Conservation (phyloP, 2,329 filamentous ascomycete species). For the Ophiocordyceps unilateralis region DNA sequence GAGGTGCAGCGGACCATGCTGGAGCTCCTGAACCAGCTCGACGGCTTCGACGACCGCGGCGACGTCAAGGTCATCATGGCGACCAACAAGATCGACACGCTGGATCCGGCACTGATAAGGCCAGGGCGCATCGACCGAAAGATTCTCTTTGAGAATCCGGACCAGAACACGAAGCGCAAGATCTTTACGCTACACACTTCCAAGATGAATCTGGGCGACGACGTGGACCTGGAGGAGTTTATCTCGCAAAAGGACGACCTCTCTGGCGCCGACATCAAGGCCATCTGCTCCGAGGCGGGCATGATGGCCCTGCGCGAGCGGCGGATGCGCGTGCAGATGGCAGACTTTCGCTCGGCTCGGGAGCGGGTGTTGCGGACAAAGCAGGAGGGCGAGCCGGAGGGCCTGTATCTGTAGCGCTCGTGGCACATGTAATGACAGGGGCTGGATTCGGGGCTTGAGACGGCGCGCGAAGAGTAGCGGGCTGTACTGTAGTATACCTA, state of each 20-base stretch:
- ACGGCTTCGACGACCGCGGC: constrained; percentile 95
- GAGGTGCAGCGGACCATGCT: constrained; percentile 98
- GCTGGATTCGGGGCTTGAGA: too few relatives aligned
- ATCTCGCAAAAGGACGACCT: constrained; percentile 97
- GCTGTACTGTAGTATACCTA: background rate
- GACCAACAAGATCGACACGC: constrained; percentile 97
- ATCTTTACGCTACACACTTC: constrained; percentile 96
- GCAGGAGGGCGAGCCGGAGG: constrained; percentile 95
- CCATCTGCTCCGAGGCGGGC: constrained; percentile 94
- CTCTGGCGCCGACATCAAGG: constrained; percentile 94
- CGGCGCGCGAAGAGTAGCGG: background rate
- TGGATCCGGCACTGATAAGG: constrained; percentile 89
- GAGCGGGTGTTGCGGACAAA: constrained; percentile 96
- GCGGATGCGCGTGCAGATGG: constrained; percentile 97
- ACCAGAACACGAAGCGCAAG: constrained; percentile 88
- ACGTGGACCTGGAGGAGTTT: constrained; percentile 97
- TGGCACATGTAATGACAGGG: background rate
- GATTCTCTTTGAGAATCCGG: constrained; percentile 56
- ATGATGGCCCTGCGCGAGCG: constrained; percentile 86
- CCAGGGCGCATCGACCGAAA: constrained; percentile 97
- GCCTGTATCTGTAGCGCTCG: constrained; percentile 84
- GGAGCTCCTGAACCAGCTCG: constrained; percentile 92
- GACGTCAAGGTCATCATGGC: constrained; percentile 99
- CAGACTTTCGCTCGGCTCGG: constrained; percentile 81
- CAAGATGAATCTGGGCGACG: constrained; percentile 93